Percentiles rank a stretch among this genome's conserved stretches.
Conservation (phyloP, 106 monocot species). For the Gastrodia elata region DNA sequence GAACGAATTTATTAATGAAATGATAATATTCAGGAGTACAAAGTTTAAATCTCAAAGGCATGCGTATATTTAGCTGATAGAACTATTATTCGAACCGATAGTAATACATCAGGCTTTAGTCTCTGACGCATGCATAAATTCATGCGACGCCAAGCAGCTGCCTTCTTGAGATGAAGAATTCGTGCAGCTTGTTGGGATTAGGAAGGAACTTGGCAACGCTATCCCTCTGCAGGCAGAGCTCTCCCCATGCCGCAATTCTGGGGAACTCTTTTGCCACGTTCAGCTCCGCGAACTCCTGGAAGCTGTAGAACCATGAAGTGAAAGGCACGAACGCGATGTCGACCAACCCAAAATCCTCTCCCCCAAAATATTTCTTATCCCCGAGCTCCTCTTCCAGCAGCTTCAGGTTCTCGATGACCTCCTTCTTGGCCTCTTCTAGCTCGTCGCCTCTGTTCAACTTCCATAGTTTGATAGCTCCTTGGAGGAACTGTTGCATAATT, state of each 20-base stretch:
- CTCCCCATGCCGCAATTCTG: constrained; percentile 16
- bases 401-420: constrained; percentile 13
- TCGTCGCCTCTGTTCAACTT: background rate
- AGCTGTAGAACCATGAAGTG: constrained; percentile 14
- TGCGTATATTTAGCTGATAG: too few species aligned
- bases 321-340: constrained; percentile 17
- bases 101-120: too few species aligned
- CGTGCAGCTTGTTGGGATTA: constrained; percentile 2
- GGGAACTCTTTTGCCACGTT: constrained; percentile 18
- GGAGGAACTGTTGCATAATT: too few species aligned
- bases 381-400: constrained; percentile 16
- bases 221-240: constrained; percentile 12
- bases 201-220: constrained; percentile 16
- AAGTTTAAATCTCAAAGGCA: too few species aligned
- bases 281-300: constrained; percentile 12
- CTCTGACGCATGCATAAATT: too few species aligned
- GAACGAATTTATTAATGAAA: too few species aligned
- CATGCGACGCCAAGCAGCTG: constrained; percentile 10
- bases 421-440: constrained; percentile 10
- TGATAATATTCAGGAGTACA: too few species aligned
- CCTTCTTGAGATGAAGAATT: constrained; percentile 9
- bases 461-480: background rate
- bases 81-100: too few species aligned
- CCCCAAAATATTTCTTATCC: constrained; percentile 14
- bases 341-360: constrained; percentile 13